Percentiles rank a stretch among this genome's conserved stretches.
Conservation (phyloP, 768 basidiomycete species). For the Phaffia australis region DNA sequence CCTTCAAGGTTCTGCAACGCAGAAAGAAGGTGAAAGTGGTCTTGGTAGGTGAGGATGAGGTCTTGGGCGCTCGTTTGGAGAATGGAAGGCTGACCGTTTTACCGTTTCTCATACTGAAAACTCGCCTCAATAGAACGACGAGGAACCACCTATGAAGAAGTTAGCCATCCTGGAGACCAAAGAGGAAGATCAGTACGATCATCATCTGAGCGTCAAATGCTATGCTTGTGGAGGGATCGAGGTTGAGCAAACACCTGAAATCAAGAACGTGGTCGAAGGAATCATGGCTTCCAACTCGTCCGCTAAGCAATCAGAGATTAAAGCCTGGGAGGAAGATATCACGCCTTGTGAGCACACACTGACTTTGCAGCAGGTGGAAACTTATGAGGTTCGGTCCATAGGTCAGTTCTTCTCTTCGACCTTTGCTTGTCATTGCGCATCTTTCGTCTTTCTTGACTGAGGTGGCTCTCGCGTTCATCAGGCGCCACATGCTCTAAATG, state of each 20-base stretch:
- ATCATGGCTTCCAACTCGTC: conserved; percentile 76
- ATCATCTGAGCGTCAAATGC: conserved; percentile 55
- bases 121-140: conserved; percentile 48
- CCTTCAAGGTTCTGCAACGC: neutral
- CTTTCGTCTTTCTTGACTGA: conserved; percentile 14
- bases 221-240: conserved; percentile 52
- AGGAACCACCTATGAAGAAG: conserved; percentile 76
- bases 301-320: conserved; percentile 82
- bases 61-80: neutral
- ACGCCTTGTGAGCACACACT: conserved; percentile 69
- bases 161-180: conserved; percentile 66
- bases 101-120: too few species aligned
- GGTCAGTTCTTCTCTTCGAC: conserved; percentile 39
- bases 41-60: neutral
- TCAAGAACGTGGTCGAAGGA: conserved; percentile 50
- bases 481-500: conserved; percentile 74
- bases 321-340: conserved; percentile 97
- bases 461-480: conserved; percentile 31
- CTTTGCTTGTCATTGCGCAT: neutral
- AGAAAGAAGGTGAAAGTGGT: neutral
- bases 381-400: conserved; percentile 44
- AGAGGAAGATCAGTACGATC: conserved; percentile 80
- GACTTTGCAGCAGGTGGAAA: conserved; percentile 45
- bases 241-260: conserved; percentile 32
- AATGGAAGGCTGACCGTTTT: neutral